phyloP scores from a whole-genome alignment of 176 grass and related monocot genomes.

The Guadua angustifolia region DNA sequence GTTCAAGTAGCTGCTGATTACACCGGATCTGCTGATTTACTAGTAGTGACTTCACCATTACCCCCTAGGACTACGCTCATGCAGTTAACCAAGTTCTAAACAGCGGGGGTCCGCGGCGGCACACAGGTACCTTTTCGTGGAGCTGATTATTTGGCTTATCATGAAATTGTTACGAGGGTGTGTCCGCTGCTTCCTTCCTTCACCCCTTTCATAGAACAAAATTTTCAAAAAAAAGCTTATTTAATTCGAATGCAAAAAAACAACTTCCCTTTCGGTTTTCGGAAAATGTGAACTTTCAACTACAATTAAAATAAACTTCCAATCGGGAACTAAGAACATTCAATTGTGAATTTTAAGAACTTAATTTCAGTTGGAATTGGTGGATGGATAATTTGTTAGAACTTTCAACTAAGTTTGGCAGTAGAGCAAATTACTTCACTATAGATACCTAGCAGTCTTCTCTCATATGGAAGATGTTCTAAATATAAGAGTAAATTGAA shows the following conservation, averaged over 20 bases:
- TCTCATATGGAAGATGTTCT: not conserved
- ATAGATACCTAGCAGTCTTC: not conserved
- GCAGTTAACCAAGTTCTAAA: too few species aligned
- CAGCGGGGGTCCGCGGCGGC: too few species aligned
- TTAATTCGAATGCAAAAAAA: not conserved
- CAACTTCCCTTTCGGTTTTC: not conserved
- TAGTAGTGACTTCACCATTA: not conserved
- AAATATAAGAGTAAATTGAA: not conserved
- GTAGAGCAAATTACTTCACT: not conserved
- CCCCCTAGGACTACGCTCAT: too few species aligned
- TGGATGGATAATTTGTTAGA: too few species aligned
- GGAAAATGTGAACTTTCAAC: not conserved
- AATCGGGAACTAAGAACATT: not conserved
- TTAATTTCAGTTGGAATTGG: not conserved
- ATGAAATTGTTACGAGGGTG: too few species aligned
- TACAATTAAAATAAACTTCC: not conserved
- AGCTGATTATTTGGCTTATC: too few species aligned
- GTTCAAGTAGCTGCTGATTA: too few species aligned
- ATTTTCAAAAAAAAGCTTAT: not conserved
- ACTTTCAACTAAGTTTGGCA: not conserved
- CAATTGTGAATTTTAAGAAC: not conserved
- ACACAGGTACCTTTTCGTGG: too few species aligned
- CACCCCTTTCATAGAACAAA: too few species aligned
- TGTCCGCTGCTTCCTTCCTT: not conserved
- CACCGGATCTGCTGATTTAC: not conserved